Percentiles rank a stretch among this genome's conserved stretches.
Evolutionary conservation across 1,139 yeast species (phyloP).

Genomic region (Debaryomyces robertsiae): DNA sequence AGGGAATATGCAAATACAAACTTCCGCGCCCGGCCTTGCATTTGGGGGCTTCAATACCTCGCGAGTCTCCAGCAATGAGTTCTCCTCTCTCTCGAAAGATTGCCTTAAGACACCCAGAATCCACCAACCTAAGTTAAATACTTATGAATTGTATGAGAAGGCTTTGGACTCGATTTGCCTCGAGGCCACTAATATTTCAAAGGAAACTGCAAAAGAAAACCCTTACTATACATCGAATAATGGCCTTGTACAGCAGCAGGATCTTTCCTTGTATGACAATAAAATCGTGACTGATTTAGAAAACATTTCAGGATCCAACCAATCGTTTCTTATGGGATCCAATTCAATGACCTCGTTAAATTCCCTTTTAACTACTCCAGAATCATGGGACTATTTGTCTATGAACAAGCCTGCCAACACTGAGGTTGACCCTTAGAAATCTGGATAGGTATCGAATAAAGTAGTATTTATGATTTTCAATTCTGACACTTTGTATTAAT

Average conservation of each 20-base stretch:
- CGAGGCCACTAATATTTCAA: neutral
- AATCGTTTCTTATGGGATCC: neutral
- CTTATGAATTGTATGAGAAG: too few relatives aligned
- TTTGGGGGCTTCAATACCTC: too few relatives aligned
- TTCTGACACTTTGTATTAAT: too few relatives aligned
- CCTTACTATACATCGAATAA: constrained; percentile 4
- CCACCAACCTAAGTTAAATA: too few relatives aligned
- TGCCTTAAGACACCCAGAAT: too few relatives aligned
- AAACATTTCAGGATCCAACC: constrained; percentile 1
- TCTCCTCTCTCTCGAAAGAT: too few relatives aligned
- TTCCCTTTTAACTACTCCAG: constrained; percentile 24
- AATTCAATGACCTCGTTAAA: constrained; percentile 2
- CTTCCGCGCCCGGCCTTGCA: too few relatives aligned
- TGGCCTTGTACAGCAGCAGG: neutral
- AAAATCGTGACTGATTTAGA: neutral
- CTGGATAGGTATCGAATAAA: too few relatives aligned
- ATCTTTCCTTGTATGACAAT: neutral
- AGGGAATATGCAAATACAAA: too few relatives aligned
- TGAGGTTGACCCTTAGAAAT: neutral
- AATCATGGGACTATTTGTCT: constrained; percentile 16
- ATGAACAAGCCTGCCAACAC: neutral
- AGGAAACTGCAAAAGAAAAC: neutral
- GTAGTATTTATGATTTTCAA: too few relatives aligned
- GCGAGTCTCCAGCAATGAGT: too few relatives aligned
- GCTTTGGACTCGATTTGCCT: too few relatives aligned